Percentiles rank a stretch among this genome's conserved stretches.
Evolutionary conservation across 2,329 filamentous ascomycete species (phyloP).

Genomic region (Tolypocladium inflatum): DNA sequence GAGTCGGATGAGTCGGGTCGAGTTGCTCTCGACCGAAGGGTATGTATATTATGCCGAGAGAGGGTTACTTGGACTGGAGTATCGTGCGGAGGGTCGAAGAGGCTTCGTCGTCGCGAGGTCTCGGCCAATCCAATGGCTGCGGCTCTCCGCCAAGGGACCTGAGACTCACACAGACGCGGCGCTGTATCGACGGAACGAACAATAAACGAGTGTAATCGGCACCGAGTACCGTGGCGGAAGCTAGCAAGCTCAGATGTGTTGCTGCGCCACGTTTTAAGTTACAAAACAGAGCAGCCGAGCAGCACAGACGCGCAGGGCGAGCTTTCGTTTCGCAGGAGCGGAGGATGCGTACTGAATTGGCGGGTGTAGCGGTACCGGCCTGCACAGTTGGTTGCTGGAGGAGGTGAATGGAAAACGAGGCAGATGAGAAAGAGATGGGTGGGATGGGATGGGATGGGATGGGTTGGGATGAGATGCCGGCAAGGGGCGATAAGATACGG

Average conservation of each 20-base stretch:
- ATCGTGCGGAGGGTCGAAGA: neutral
- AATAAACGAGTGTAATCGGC: constrained; percentile 5
- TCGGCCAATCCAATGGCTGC: neutral
- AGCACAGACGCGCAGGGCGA: neutral
- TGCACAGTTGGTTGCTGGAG: neutral
- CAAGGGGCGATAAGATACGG: neutral
- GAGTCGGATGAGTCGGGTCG: neutral
- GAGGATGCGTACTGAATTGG: neutral
- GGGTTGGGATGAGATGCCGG: neutral
- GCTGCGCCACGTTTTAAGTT: neutral
- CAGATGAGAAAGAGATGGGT: neutral
- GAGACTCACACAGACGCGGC: constrained; percentile 5
- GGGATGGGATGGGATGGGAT: neutral
- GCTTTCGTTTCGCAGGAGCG: neutral
- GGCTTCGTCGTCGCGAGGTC: neutral
- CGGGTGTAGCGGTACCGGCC: neutral
- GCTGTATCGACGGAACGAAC: neutral
- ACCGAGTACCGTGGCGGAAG: constrained; percentile 1
- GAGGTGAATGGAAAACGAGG: neutral
- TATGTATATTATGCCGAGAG: neutral
- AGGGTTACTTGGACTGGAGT: neutral
- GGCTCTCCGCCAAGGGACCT: neutral
- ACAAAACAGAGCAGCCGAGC: neutral
- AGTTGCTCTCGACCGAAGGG: neutral
- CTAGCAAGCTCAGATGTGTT: neutral